These are phyloP conservation scores for Amanita brunnescens DNA, from an alignment of 768 basidiomycete species.

Conservation along the genomic window DNA sequence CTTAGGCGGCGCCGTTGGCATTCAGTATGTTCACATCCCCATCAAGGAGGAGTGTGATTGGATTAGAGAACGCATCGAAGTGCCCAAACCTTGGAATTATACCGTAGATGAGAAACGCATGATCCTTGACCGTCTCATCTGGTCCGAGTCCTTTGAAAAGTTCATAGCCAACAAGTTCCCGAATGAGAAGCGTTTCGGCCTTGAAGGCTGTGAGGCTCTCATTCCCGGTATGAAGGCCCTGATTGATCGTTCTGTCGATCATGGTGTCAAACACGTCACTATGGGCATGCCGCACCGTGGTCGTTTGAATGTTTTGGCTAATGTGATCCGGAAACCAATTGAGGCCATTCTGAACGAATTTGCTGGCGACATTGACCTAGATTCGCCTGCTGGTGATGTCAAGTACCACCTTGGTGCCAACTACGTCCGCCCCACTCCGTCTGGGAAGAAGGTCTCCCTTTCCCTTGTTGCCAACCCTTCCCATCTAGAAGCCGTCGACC, in stretches of 20 bases:
- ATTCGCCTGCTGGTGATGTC: constrained; percentile 90
- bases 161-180: constrained; percentile 98
- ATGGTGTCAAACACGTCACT: constrained; percentile 91
- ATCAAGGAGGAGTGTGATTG: constrained; percentile 99
- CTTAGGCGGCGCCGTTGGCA: constrained; percentile 71
- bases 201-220: constrained; percentile 96
- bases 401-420: constrained; percentile 99
- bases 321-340: constrained; percentile 97
- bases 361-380: constrained; percentile 62
- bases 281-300: constrained; percentile 99
- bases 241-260: constrained; percentile 95
- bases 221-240: constrained; percentile 99
- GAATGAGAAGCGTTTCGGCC: constrained; percentile 98
- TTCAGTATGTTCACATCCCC: constrained; percentile 93
- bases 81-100: constrained; percentile 96
- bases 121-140: constrained; percentile 98
- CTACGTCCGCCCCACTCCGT: constrained; percentile 95
- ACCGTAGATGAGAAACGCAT: constrained; percentile 97
- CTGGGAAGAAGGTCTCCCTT: constrained; percentile 94
- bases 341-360: constrained; percentile 99
- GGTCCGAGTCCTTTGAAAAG: constrained; percentile 99
- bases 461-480: constrained; percentile 99
- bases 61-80: constrained; percentile 94
- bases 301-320: constrained; percentile 93
- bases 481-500: constrained; percentile 94